Conservation (phyloP, 176 grass and related monocot genomes). For the Oryza nivara region DNA sequence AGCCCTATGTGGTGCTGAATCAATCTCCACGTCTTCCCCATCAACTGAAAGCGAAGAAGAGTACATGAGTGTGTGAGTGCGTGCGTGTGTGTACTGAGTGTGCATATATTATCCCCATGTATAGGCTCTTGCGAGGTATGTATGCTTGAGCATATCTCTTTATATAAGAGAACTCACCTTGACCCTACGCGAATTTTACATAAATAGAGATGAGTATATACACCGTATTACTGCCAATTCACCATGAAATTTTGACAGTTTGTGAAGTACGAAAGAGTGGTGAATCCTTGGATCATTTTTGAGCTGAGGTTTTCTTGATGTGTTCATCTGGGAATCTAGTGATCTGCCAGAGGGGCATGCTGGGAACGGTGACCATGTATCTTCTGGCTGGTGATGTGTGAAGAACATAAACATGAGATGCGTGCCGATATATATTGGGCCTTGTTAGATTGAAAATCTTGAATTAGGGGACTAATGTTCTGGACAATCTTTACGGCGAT, state of each 20-base stretch:
- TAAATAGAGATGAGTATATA: constrained; percentile 38
- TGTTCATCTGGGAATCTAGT: not conserved
- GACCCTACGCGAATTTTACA: constrained; percentile 36
- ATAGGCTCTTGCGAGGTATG: constrained; percentile 43
- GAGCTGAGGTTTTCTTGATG: not conserved
- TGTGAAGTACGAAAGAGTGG: not conserved
- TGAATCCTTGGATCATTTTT: not conserved
- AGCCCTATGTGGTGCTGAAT: constrained; percentile 51
- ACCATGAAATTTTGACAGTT: not conserved
- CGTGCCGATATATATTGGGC: not conserved
- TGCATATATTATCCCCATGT: constrained; percentile 44
- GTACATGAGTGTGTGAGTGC: constrained; percentile 14
- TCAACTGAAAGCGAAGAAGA: constrained; percentile 24
- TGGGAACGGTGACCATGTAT: not conserved
- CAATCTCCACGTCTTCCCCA: constrained; percentile 19
- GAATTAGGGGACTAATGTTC: not conserved
- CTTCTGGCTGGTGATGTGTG: not conserved
- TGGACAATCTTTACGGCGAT: not conserved
- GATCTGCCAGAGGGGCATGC: not conserved
- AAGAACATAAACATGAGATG: not conserved
- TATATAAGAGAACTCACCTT: constrained; percentile 19
- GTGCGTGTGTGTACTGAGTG: not conserved
- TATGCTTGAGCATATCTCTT: constrained; percentile 23
- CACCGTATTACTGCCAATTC: not conserved
- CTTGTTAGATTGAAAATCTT: not conserved